Evolutionary conservation across 2,329 filamentous ascomycete genomes (phyloP).

Genomic region (Fusarium incarnatum): DNA sequence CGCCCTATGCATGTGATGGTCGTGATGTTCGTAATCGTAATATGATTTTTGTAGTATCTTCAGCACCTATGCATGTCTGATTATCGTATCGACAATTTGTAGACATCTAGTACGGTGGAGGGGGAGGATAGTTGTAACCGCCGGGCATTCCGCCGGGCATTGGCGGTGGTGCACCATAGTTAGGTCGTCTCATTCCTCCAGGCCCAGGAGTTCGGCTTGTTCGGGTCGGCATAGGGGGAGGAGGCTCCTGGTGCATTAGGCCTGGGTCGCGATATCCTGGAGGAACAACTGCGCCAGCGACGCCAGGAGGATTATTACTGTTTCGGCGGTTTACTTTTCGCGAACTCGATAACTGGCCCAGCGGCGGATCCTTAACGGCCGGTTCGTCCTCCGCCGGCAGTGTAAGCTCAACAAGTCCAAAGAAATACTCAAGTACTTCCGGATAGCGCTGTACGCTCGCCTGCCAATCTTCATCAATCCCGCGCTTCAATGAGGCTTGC

Average conservation of each 20-base stretch:
- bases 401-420: conserved; percentile 73
- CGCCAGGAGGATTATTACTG: conserved; percentile 50
- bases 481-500: conserved; percentile 74
- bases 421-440: conserved; percentile 86
- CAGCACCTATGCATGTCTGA: conserved; percentile 25
- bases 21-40: conserved; percentile 48
- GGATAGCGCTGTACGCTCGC: conserved; percentile 80
- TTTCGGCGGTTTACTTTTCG: conserved; percentile 60
- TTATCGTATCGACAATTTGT: conserved; percentile 17
- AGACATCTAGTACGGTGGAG: conserved; percentile 30
- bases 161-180: conserved; percentile 39
- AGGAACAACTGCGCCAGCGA: conserved; percentile 41
- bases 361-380: conserved; percentile 68
- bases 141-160: conserved; percentile 33
- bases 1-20: conserved; percentile 45
- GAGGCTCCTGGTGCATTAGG: conserved; percentile 42
- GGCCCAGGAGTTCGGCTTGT: conserved; percentile 45
- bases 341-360: conserved; percentile 64
- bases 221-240: conserved; percentile 39
- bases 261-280: conserved; percentile 45
- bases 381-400: conserved; percentile 72
- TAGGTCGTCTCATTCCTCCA: conserved; percentile 43
- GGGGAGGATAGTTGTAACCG: conserved; percentile 35
- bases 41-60: conserved; percentile 33
- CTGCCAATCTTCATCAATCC: conserved; percentile 84